Base-by-base conservation (phyloP, 1,284 basidiomycete species). In the Apiotrichum akiyoshidainum region DNA sequence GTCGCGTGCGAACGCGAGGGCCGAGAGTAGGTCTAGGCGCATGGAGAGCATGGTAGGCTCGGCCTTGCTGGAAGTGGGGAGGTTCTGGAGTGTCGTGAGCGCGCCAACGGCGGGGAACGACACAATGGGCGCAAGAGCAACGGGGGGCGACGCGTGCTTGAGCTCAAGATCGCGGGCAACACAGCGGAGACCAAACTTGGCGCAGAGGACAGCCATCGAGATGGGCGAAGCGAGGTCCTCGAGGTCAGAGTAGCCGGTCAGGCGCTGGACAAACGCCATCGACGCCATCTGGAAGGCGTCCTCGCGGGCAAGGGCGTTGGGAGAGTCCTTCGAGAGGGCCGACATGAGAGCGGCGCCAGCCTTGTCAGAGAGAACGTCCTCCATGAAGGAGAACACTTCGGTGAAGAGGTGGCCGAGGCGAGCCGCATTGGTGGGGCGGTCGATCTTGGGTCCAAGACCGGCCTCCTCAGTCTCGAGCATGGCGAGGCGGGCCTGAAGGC, bases 361-460 rank as follows among this genome's bases (percentile, higher is more conserved):
- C 16, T 56, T 53, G 11, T 64, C 63, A 26, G 66, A 65, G 46
- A 75, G 63, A 1, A 76, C 68, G 48, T 80, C 77, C 6, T 68
- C 61, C 34, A 78, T 59, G 74, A 94, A 92, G 57, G 88, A 84
- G 6, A 81, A 78, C 8, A 92, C 82, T 72, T 98, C 94, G 17
- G 84, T 81, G 86, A 93, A 96, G 72, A 92, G 88, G 41, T 84
- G 81, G 49, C 86, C 85, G 8, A 97, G 79, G 5, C 83, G 83
- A 5, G 81, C 70, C 14, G 87, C 75, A 66, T 88, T 83, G 7
- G 80, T 72, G 19, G 69, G 60, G 2, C 81, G 77, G 13, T 68
- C 61, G 39, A 78, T 58, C n/a, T 66, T 41, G 35, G 73, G 69
- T 13, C 66, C 69, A 39, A 77, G 72, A n/a, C 58, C 59, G 39